A percentile compares a stretch with the other conserved stretches of the same genome.
Conservation (phyloP, 306 rosid species). For the Chamaecrista fasciculata region DNA sequence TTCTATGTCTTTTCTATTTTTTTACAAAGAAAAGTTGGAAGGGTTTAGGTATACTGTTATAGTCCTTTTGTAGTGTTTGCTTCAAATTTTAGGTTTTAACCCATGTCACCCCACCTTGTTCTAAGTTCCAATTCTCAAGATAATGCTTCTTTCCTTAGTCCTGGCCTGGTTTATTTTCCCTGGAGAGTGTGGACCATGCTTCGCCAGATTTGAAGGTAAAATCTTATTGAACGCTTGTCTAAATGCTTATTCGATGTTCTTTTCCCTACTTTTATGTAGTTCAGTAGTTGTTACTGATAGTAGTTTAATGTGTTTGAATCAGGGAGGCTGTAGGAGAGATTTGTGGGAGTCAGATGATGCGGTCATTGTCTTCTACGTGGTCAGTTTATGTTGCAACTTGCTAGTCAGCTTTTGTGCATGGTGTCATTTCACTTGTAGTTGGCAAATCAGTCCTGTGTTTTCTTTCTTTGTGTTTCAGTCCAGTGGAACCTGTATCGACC, state of each 20-base stretch:
- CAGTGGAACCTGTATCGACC: constrained; percentile 17
- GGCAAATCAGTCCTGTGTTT: not conserved
- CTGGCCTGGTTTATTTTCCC: constrained; percentile 27
- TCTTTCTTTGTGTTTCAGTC: constrained; percentile 11
- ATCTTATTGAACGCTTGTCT: not conserved
- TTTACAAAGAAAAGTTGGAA: constrained; percentile 62
- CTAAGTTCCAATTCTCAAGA: constrained; percentile 15
- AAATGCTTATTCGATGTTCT: not conserved
- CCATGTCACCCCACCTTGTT: constrained; percentile 29
- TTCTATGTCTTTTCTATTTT: constrained; percentile 62
- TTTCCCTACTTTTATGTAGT: constrained; percentile 3
- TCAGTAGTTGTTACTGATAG: constrained; percentile 4
- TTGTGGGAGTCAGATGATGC: not conserved
- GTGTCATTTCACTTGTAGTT: constrained; percentile 1
- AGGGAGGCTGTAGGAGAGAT: constrained; percentile 41
- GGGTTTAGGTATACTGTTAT: constrained; percentile 37
- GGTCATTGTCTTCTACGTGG: not conserved
- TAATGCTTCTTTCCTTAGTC: constrained; percentile 27
- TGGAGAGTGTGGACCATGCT: constrained; percentile 45
- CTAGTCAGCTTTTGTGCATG: constrained; percentile 1
- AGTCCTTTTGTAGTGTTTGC: constrained; percentile 35
- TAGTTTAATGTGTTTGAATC: constrained; percentile 28
- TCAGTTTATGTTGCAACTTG: constrained; percentile 22
- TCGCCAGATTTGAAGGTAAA: constrained; percentile 49
- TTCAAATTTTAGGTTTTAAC: constrained; percentile 31